These are phyloP conservation scores for Fraxinus velutina DNA, from an alignment of 305 asterid species.

Conservation along the genomic window DNA sequence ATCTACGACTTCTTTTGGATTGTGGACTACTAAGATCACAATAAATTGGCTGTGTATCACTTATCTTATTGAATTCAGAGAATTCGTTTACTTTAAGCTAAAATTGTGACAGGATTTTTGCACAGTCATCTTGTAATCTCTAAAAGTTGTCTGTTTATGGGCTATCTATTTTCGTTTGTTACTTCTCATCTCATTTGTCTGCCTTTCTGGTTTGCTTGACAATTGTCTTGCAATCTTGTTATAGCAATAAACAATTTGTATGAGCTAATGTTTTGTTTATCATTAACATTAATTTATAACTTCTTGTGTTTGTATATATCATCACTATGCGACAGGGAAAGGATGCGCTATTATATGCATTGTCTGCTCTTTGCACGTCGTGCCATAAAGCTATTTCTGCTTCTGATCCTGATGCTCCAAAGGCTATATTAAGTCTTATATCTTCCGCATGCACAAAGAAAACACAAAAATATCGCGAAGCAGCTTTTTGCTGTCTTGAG, in stretches of 20 bases:
- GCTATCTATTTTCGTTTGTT: not conserved
- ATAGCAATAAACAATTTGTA: slow-evolving; percentile 4
- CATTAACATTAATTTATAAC: slow-evolving; percentile 2
- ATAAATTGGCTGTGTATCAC: not conserved
- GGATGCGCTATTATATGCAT: slow-evolving; percentile 71
- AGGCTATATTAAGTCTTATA: slow-evolving; percentile 64
- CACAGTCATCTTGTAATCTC: slow-evolving; percentile 10
- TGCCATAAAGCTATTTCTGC: slow-evolving; percentile 72
- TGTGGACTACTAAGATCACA: not conserved
- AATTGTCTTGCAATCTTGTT: slow-evolving; percentile 14
- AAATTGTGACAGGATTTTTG: not conserved
- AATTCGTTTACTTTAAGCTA: not conserved
- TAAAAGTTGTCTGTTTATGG: slow-evolving; percentile 7
- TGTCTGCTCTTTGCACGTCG: slow-evolving; percentile 75
- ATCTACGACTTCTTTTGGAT: slow-evolving; percentile 1
- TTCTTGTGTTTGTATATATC: slow-evolving; percentile 8
- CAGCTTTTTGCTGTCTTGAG: slow-evolving; percentile 92
- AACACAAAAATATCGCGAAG: slow-evolving; percentile 76
- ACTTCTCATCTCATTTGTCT: slow-evolving; percentile 16
- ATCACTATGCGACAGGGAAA: slow-evolving; percentile 61
- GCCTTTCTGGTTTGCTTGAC: slow-evolving; percentile 8
- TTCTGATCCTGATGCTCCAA: slow-evolving; percentile 60
- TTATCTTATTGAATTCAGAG: not conserved
- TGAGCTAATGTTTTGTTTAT: slow-evolving; percentile 1
- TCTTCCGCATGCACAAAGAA: slow-evolving; percentile 76